Evolutionary conservation across 257 asterid genomes (phyloP), one percentile per base, ranked within the genome.

Genomic region (Salvia miltiorrhiza): DNA sequence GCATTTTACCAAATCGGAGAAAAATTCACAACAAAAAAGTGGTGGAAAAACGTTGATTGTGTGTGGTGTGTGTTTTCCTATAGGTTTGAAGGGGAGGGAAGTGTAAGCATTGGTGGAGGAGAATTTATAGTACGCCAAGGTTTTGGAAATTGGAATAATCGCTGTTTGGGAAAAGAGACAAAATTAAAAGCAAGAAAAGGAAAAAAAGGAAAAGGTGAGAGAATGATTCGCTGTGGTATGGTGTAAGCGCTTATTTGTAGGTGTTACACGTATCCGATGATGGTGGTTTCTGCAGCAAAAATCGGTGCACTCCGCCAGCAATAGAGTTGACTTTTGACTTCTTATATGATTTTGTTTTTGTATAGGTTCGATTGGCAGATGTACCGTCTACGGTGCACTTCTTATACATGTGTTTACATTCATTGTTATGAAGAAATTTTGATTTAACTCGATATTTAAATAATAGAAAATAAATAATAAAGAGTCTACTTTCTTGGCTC

Each of bases 201-300:
- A 14, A 6, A 35, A 21, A 57, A 7, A 0, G 5, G 8, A 9
- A 2, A n/a, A 45, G 72, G 39, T 68, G 24, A n/a, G n/a, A n/a
- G n/a, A n/a, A n/a, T 35, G 73, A 52, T 78, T 26, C 74, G n/a
- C 58, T 78, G 77, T 11, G 73, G n/a, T 64, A 28, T 33, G 74
- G 77, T 78, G 69, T 32, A 78, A 61, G 24, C 39, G 39, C 26
- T 6, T 12, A 57, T 23, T 33, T 21, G 26, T n/a, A 9, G 66
- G 33, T 35, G 13, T 1, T 54, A 48, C 72, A 67, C 59, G 69
- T 55, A 62, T 33, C 65, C 0, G 20, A 30, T 40, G 16, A 47
- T 44, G 32, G 23, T 37, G 21, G 32, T 13, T 13, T 28, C 11
- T 13, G 57, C 54, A 26, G 41, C 61, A 8, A n/a, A 9, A 16